Evolutionary conservation across 2,329 filamentous ascomycete species (phyloP), one percentile per base, ranked within the genome.

Genomic region (Pseudocercospora crystallina): DNA sequence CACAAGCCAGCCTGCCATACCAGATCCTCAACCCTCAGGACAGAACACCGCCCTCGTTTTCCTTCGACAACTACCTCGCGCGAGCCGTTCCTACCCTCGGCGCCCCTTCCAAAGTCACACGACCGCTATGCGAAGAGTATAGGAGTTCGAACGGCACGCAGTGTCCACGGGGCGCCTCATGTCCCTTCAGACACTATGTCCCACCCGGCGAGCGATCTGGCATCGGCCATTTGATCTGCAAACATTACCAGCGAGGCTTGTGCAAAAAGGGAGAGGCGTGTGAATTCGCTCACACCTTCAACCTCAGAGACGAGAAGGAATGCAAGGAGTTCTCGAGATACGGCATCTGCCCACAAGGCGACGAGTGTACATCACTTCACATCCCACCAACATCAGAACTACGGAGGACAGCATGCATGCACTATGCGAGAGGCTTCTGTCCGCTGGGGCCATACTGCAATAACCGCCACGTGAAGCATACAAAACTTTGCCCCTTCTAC

Each of bases 201-300:
- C 71, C 75, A 17, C 76, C 76, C 82, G 67, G 59, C 49, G 65
- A 66, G 43, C 60, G 63, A 12, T 61, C 58, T 5, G 65, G 62
- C 12, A 64, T 68, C 50, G 59, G 59, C n/a, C 63, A 68, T 48
- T 83, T 97, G 12, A 92, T 99, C 54, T 99, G 94, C 83, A 99
- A 99, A 76, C 94, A 97, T 79, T 97, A 94, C 85, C 84, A 97
- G 66, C 89, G 95, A 59, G 92, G 91, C 0, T 83, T 99, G 14
- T 99, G 94, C 79, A 99, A 99, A 70, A 97, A 97, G 74, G 94
- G 92, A 64, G 87, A 96, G 67, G 83, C 85, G 61, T 99, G 94
- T 83, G 94, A 99, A 76, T 99, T 97, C 66, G 79, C 97, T 42
- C 94, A 99, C 79, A 94, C 97, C 74, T 99, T 96, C 78, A 97